Evolutionary conservation across 768 basidiomycete species (phyloP).

Genomic region (Amanita phalloides): DNA sequence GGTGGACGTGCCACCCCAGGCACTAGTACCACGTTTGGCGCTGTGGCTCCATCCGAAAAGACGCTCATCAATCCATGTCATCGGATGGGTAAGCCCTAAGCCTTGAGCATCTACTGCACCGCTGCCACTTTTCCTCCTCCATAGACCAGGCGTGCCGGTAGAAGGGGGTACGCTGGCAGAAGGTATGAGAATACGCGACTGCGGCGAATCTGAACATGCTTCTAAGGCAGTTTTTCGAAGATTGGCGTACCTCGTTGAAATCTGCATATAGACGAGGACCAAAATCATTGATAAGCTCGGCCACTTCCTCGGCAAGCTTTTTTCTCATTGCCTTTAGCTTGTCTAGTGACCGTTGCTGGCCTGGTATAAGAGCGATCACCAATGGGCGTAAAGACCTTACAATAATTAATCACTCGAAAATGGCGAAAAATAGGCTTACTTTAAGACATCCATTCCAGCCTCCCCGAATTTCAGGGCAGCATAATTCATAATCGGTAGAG

Average conservation of each 20-base stretch:
- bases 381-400: conserved; percentile 82
- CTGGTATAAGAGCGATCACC: conserved; percentile 78
- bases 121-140: conserved; percentile 70
- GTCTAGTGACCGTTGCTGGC: conserved; percentile 74
- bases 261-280: conserved; percentile 83
- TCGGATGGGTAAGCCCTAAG: conserved; percentile 77
- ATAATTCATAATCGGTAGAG: conserved; percentile 82
- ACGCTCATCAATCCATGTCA: conserved; percentile 92
- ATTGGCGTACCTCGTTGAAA: conserved; percentile 58
- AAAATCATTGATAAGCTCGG: conserved; percentile 75
- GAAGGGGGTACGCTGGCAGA: conserved; percentile 83
- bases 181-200: conserved; percentile 76
- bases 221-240: conserved; percentile 4
- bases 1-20: conserved; percentile 57
- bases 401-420: conserved; percentile 3
- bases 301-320: conserved; percentile 74
- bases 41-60: conserved; percentile 88
- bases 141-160: conserved; percentile 59
- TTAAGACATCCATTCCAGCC: conserved; percentile 93
- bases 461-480: conserved; percentile 96
- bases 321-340: conserved; percentile 65
- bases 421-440: conserved; percentile 42
- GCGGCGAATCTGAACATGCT: neutral
- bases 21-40: conserved; percentile 69
- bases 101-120: conserved; percentile 84